Evolutionary conservation across 139 green algal genomes (phyloP), one percentile per base, ranked within the genome.

Genomic region (Chlorella vulgaris): DNA sequence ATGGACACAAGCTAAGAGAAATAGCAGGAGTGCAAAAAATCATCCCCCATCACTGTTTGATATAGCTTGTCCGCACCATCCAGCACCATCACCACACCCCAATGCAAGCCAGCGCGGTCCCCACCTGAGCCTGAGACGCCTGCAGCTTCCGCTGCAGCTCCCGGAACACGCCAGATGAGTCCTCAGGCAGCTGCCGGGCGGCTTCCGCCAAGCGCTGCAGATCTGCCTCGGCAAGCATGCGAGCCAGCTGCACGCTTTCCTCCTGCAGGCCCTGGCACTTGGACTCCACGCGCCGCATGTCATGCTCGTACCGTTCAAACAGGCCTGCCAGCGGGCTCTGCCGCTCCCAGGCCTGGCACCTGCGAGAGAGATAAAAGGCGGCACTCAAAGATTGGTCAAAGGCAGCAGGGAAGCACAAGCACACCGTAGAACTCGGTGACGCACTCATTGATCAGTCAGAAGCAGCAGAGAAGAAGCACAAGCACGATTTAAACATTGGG

Each of bases 281-380:
- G 21, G 74, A 62, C 7, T 80, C n/a, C 65, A 58, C 21, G 15
- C 60, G 50, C 50, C 60, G 28, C 29, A 86, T 7, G 21, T 80
- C 75, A 6, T 22, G 50, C 36, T 86, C 82, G 35, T 66, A 83
- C 0, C 73, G 47, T 15, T 70, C 29, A 19, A 86, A 86, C 29
- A 81, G 43, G 3, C n/a, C 7, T 7, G 75, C 38, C 22, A 86
- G 47, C 2, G 74, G 71, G 18, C 62, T 66, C 40, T 42, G 2
- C 47, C 71, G 65, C 71, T 86, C 61, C 63, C 78, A 76, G 19
- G 75, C 75, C 3, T 61, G 76, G 60, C 76, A 81, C 76, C 76
- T 81, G 76, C n/a, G n/a, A n/a, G n/a, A 10, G 7, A 55, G 5
- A 10, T 33, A 19, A n/a, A 18, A 24, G 40, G 39, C 0, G 24